Evolutionary conservation across 345 rosid genomes (phyloP).

Genomic region (Psidium guajava): DNA sequence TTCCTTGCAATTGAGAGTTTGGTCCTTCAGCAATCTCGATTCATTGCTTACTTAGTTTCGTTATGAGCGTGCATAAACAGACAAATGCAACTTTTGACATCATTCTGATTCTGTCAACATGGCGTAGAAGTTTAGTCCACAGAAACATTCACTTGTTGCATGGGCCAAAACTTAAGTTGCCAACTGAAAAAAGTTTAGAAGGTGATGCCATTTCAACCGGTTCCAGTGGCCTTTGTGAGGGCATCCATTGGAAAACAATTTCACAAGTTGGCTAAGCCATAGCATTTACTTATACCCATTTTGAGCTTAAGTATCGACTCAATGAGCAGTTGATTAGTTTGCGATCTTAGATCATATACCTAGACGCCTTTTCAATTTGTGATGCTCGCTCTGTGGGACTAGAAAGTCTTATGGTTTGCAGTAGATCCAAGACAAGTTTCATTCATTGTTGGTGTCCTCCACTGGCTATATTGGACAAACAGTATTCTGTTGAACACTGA

Average conservation of each 20-base stretch:
- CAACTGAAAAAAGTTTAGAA: background rate
- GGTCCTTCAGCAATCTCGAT: background rate
- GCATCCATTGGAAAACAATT: background rate
- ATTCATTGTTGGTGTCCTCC: background rate
- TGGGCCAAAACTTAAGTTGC: background rate
- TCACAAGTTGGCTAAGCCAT: background rate
- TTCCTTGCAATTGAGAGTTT: background rate
- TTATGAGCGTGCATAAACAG: background rate
- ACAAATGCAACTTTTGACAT: background rate
- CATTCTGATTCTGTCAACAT: background rate
- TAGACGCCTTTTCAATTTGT: background rate
- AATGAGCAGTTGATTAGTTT: background rate
- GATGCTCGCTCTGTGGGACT: background rate
- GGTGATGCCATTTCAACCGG: background rate
- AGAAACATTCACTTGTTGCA: background rate
- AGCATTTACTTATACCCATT: background rate
- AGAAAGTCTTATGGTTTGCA: background rate
- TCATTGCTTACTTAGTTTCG: background rate
- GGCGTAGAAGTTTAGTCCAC: background rate
- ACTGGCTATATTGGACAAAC: background rate
- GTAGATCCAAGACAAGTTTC: background rate
- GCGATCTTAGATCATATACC: background rate
- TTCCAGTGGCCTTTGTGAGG: background rate
- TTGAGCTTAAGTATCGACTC: background rate
- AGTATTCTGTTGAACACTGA: background rate